Conservation (phyloP, 2,329 filamentous ascomycete species). For the Colletotrichum incanum region DNA sequence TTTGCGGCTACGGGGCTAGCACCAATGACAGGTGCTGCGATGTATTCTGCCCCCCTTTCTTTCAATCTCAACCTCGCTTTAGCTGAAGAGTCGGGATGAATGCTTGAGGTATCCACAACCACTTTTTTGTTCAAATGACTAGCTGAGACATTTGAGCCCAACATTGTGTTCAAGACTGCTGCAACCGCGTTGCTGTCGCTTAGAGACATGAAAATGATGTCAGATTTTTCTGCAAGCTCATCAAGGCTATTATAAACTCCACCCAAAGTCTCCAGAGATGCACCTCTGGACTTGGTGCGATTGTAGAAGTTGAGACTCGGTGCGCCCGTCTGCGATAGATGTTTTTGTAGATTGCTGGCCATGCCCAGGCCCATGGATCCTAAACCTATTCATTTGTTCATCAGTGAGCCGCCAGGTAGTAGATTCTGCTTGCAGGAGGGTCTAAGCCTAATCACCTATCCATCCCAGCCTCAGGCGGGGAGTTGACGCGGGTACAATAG, state of each 20-base stretch:
- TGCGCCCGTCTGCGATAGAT: background rate
- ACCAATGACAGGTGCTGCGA: background rate
- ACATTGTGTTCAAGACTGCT: background rate
- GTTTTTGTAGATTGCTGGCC: constrained; percentile 74
- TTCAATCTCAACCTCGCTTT: background rate
- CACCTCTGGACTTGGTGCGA: background rate
- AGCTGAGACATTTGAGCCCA: background rate
- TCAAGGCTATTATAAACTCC: background rate
- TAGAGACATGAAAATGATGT: background rate
- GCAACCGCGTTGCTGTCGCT: background rate
- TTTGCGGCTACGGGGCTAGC: background rate
- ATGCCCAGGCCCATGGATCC: constrained; percentile 89
- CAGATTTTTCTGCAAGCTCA: background rate
- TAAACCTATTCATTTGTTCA: constrained; percentile 64
- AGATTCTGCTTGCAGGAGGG: background rate
- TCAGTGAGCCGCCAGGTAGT: background rate
- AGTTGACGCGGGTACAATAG: background rate
- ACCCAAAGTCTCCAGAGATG: background rate
- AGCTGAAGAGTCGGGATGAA: background rate
- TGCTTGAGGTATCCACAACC: background rate
- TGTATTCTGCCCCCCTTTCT: background rate
- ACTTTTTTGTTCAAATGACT: background rate
- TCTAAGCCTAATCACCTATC: background rate
- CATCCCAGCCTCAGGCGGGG: background rate
- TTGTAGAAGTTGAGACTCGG: background rate